phyloP scores from a whole-genome alignment of 345 rosid species.

The Noccaea bulbosa region DNA sequence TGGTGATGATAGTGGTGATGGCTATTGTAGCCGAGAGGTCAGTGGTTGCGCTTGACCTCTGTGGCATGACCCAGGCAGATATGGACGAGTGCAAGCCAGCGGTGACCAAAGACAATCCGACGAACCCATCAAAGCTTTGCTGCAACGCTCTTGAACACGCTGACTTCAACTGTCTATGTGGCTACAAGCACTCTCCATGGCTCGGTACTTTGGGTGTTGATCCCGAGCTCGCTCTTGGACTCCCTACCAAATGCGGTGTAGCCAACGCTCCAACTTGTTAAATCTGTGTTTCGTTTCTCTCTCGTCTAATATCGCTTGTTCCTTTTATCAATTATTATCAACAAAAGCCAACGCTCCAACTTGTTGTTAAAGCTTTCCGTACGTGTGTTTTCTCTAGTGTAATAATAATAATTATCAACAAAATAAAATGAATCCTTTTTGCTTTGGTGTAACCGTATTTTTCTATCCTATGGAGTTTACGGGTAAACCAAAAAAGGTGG shows the following conservation, averaged over 20 bases:
- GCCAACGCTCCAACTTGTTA: conserved; percentile 34
- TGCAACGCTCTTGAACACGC: conserved; percentile 60
- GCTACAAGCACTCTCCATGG: conserved; percentile 54
- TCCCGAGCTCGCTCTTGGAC: conserved; percentile 60
- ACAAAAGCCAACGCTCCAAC: no score
- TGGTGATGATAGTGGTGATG: conserved; percentile 8
- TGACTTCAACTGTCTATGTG: conserved; percentile 64
- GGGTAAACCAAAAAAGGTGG: neutral
- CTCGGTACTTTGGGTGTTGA: conserved; percentile 70
- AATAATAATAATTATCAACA: neutral
- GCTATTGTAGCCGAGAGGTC: conserved; percentile 25
- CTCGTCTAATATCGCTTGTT: no score
- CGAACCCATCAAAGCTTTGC: conserved; percentile 55
- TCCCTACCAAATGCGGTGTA: conserved; percentile 44
- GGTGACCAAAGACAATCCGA: conserved; percentile 56
- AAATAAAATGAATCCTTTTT: neutral
- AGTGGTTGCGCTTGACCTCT: conserved; percentile 44
- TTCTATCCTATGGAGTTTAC: neutral
- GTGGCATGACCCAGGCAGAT: conserved; percentile 56
- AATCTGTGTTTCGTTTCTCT: neutral
- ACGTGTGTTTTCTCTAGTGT: neutral
- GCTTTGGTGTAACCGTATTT: neutral
- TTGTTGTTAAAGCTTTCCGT: neutral
- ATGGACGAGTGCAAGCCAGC: conserved; percentile 64
- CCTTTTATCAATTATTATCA: no score